A percentile compares a stretch with the other conserved stretches of the same genome.
Evolutionary conservation across 805 yeast species (phyloP).

Genomic region (Ogataea corticis): DNA sequence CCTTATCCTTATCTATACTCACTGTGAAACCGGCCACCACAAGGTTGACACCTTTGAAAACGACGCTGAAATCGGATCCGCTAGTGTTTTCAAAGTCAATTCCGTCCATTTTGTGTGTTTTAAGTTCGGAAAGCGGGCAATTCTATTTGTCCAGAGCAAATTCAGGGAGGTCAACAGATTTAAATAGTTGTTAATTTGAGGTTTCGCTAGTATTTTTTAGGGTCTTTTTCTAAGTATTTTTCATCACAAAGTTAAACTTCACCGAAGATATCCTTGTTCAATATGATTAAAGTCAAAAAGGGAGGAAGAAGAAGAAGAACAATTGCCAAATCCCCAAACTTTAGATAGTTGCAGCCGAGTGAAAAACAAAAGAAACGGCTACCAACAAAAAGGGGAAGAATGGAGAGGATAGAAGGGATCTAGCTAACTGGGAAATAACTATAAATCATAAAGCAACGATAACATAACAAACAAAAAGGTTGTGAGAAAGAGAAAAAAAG

Average conservation of each 20-base stretch:
- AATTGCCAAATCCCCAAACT: constrained; percentile 1
- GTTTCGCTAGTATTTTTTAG: background rate
- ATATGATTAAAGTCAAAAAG: constrained; percentile 5
- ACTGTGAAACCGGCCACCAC: constrained; percentile 56
- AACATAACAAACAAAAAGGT: constrained; percentile 16
- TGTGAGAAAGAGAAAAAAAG: constrained; percentile 13
- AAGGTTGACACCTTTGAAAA: constrained; percentile 53
- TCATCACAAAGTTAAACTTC: background rate
- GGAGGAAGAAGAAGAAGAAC: background rate
- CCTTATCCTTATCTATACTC: constrained; percentile 26
- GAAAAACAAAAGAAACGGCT: constrained; percentile 2
- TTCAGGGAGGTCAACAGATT: no score
- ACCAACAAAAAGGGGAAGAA: constrained; percentile 13
- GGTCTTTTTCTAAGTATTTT: background rate
- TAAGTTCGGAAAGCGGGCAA: no score
- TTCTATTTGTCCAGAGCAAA: no score
- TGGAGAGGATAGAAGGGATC: constrained; percentile 14
- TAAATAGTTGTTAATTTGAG: background rate
- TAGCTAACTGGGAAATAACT: constrained; percentile 22
- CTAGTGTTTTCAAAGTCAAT: constrained; percentile 46
- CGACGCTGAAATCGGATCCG: constrained; percentile 45
- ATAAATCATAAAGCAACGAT: constrained; percentile 26
- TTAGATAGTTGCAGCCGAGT: background rate
- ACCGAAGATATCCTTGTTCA: background rate
- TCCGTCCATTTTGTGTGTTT: constrained; percentile 25